Conservation (phyloP, 345 rosid species). For the Eucalyptus marginata region DNA sequence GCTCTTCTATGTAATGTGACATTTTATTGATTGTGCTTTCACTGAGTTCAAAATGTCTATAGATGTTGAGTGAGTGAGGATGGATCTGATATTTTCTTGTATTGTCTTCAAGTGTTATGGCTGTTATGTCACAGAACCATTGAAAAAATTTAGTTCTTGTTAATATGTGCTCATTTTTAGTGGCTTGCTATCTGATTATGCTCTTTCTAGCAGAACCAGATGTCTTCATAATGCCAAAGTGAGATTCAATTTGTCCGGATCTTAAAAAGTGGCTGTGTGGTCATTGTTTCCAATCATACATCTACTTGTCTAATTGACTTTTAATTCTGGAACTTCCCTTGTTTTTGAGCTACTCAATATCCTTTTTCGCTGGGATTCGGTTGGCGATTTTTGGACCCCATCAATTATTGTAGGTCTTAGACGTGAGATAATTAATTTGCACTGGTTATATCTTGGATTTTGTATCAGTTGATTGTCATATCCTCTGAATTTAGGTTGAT, state of each 20-base stretch:
- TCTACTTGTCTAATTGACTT: background rate
- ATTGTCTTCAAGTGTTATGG: background rate
- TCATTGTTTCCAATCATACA: background rate
- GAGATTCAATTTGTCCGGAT: background rate
- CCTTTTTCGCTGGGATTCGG: background rate
- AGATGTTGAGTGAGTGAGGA: background rate
- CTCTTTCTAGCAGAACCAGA: background rate
- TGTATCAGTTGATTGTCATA: background rate
- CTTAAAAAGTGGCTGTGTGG: background rate
- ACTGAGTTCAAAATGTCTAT: background rate
- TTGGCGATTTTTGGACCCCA: background rate
- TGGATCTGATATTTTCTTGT: background rate
- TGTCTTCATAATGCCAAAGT: background rate
- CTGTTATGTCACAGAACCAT: background rate
- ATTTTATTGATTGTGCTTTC: background rate
- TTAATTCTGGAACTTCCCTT: background rate
- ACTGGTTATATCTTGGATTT: background rate
- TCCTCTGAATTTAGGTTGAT: background rate
- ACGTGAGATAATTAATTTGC: background rate
- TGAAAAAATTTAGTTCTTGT: background rate
- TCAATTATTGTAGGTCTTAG: background rate
- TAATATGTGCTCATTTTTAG: background rate
- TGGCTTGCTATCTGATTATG: background rate
- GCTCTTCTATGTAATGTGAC: background rate
- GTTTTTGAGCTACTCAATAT: background rate